Conservation (phyloP, 2,329 filamentous ascomycete genomes). For the Aspergillus sp. region DNA sequence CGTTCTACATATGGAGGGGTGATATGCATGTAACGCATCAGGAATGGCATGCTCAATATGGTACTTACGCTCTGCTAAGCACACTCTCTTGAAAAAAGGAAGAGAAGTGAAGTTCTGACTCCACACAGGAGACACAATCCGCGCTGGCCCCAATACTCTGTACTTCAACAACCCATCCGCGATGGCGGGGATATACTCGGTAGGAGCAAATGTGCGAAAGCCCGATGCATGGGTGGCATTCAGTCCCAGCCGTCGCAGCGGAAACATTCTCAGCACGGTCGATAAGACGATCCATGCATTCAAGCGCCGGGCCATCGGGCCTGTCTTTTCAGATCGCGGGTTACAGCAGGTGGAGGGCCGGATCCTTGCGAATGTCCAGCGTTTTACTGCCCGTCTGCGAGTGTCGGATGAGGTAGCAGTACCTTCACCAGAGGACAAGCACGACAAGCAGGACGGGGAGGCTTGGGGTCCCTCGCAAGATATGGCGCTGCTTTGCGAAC, state of each 20-base stretch:
- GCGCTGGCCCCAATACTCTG: not conserved
- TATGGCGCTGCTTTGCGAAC: not conserved
- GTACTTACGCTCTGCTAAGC: not conserved
- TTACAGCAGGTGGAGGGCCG: not conserved
- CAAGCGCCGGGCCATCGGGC: slow-evolving; percentile 2
- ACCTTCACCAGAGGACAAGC: too few species aligned
- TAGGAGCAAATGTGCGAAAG: slow-evolving; percentile 3
- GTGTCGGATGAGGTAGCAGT: too few species aligned
- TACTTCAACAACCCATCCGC: not conserved
- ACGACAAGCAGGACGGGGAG: too few species aligned
- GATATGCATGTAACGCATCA: not conserved
- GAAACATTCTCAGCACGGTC: not conserved
- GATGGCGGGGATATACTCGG: not conserved
- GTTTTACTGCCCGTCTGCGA: not conserved
- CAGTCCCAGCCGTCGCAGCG: not conserved
- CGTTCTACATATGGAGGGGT: not conserved
- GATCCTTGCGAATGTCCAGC: not conserved
- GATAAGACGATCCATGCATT: not conserved
- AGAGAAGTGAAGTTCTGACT: not conserved
- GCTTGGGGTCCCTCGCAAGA: not conserved
- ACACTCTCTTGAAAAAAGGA: too few species aligned
- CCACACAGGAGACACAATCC: not conserved
- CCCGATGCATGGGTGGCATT: not conserved
- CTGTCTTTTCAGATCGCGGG: not conserved
- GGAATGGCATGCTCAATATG: not conserved